Conservation (phyloP, 2,329 filamentous ascomycete species). For the Xylariaceae sp. region DNA sequence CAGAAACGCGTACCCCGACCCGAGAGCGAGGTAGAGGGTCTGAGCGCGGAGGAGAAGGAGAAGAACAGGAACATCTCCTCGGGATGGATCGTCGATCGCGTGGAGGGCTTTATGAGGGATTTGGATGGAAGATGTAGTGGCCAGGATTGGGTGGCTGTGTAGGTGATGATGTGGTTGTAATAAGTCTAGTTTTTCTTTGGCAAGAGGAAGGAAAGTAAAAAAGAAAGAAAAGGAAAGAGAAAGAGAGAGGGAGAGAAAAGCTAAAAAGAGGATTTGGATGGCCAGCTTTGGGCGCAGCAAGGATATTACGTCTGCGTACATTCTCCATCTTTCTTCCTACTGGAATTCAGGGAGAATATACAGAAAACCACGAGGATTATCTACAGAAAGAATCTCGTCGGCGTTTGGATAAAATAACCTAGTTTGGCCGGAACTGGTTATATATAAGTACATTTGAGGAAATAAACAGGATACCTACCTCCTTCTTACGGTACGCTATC, state of each 20-base stretch:
- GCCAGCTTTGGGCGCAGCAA: too few species aligned
- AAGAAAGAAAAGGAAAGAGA: not conserved
- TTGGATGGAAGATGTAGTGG: constrained; percentile 6
- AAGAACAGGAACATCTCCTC: constrained; percentile 6
- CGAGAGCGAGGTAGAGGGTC: not conserved
- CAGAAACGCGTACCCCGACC: constrained; percentile 1
- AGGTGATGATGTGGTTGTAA: not conserved
- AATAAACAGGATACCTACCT: not conserved
- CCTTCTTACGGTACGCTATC: not conserved
- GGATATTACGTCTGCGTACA: too few species aligned
- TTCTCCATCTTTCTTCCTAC: too few species aligned
- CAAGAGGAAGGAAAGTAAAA: not conserved
- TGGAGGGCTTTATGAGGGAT: constrained; percentile 4
- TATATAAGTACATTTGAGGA: too few species aligned
- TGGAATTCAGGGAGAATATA: too few species aligned
- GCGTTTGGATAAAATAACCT: too few species aligned
- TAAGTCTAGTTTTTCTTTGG: not conserved
- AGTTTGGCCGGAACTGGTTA: too few species aligned
- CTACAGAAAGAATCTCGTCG: too few species aligned
- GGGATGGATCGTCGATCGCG: constrained; percentile 9
- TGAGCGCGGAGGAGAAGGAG: too few species aligned
- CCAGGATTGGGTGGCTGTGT: constrained; percentile 9
- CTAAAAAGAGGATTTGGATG: not conserved
- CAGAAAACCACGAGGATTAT: too few species aligned
- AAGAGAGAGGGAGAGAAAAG: not conserved